Evolutionary conservation across 2,329 filamentous ascomycete genomes (phyloP).

Genomic region (Pseudogymnoascus destructans): DNA sequence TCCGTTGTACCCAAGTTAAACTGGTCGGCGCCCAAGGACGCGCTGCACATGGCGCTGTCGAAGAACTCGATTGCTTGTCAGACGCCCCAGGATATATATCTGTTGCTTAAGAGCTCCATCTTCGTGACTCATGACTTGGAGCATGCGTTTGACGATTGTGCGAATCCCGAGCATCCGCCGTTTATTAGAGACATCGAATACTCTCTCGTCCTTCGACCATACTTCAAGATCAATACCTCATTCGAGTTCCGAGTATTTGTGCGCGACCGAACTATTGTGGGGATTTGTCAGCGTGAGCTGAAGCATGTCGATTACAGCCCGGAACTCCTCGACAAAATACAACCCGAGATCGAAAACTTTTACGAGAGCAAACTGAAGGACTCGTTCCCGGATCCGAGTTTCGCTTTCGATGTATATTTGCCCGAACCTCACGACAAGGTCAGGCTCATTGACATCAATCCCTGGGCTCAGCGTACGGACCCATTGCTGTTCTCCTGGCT

Average conservation of each 20-base stretch:
- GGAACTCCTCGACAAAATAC: constrained; percentile 49
- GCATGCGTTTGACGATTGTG: constrained; percentile 74
- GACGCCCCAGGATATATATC: constrained; percentile 79
- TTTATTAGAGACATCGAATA: constrained; percentile 25
- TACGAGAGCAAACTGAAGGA: constrained; percentile 61
- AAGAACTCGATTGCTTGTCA: constrained; percentile 86
- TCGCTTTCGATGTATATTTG: constrained; percentile 86
- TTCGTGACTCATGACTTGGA: constrained; percentile 91
- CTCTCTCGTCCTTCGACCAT: constrained; percentile 70
- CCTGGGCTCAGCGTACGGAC: constrained; percentile 84
- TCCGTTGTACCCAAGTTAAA: constrained; percentile 87
- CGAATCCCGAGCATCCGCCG: constrained; percentile 27
- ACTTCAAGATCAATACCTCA: constrained; percentile 76
- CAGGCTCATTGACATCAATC: constrained; percentile 87
- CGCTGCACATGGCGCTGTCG: constrained; percentile 76
- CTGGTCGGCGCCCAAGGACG: constrained; percentile 95
- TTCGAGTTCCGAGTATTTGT: constrained; percentile 96
- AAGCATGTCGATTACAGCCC: constrained; percentile 79
- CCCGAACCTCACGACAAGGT: constrained; percentile 46
- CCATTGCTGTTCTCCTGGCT: constrained; percentile 80
- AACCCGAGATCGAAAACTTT: constrained; percentile 58
- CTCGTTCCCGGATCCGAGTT: constrained; percentile 72
- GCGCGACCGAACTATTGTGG: constrained; percentile 64
- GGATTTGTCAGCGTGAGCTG: constrained; percentile 75
- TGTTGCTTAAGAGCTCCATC: constrained; percentile 85